Evolutionary conservation across 2,329 filamentous ascomycete species (phyloP).

Genomic region (Penicillium psychrosexuale): DNA sequence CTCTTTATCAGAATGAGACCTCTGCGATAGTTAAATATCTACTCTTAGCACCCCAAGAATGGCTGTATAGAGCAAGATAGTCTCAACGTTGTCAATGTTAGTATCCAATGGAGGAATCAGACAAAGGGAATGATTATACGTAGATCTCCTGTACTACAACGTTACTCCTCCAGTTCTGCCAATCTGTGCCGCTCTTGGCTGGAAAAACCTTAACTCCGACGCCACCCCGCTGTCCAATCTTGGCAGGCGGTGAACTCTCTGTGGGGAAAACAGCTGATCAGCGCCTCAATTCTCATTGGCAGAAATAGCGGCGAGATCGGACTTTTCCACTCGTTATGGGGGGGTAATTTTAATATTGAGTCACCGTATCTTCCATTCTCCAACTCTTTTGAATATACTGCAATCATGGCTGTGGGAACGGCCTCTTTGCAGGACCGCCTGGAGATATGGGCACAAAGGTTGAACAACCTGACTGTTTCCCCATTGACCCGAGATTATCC

Average conservation of each 20-base stretch:
- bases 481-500: constrained; percentile 47
- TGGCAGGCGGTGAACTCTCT: constrained; percentile 15
- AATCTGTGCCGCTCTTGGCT: background rate
- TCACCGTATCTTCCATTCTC: constrained; percentile 20
- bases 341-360: constrained; percentile 19
- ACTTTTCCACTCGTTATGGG: constrained; percentile 22
- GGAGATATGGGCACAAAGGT: constrained; percentile 41
- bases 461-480: constrained; percentile 44
- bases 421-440: constrained; percentile 39
- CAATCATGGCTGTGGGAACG: constrained; percentile 35
- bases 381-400: constrained; percentile 19
- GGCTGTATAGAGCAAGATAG: background rate
- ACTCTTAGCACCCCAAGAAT: background rate
- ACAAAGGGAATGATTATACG: background rate
- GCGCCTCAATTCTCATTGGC: constrained; percentile 2
- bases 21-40: background rate
- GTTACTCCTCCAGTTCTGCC: background rate
- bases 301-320: constrained; percentile 29
- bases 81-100: too few relatives aligned
- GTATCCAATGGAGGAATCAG: background rate
- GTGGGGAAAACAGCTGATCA: constrained; percentile 20
- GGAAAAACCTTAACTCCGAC: background rate
- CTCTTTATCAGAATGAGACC: background rate
- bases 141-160: background rate
- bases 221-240: background rate